Base-by-base conservation (phyloP, 2,329 filamentous ascomycete genomes). In the Elsinoe arachidis region DNA sequence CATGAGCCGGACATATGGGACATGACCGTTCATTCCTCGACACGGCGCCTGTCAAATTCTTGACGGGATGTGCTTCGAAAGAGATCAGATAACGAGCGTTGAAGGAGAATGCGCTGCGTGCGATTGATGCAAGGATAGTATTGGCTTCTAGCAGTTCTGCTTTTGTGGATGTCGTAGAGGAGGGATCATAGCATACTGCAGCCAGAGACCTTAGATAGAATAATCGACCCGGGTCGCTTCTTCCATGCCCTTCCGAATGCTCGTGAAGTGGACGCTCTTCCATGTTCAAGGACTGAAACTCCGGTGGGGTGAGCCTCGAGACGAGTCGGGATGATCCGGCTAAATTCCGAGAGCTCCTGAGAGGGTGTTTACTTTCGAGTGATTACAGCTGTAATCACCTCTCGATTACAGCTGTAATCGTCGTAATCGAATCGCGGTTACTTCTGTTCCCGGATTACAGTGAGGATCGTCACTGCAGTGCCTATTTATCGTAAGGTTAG, bases 1-100 rank as follows among this genome's bases (percentile, higher is more conserved):
- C 62, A 70, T 63, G 65, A 69, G 67, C 70, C 71, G 59, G 59
- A 53, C 60, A 62, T 61, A 57, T 60, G 55, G 53, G 59, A 62
- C 65, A 60, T 57, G 61, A 62, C 58, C 61, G 65, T 52, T 61
- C 55, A 55, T 62, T 57, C 52, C 58, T 51, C 57, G 49, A 34
- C 52, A 57, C 51, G 49, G 35, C 53, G 47, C 43, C 30, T 44
- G 33, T 51, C 56, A 55, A 59, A 56, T 57, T 39, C 53, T 44
- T 37, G 55, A 55, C 34, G 55, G 53, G 53, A 51, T 57, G 17
- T 61, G 58, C 38, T 34, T 57, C 33, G 56, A 53, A 43, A 46
- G 58, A 46, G 47, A 55, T 41, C 55, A 59, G 63, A 59, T 66
- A 65, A 65, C 65, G 65, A 67, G 63, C 63, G 64, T 66, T 61